phyloP scores from a whole-genome alignment of 2,329 filamentous ascomycete genomes.

The Aspergillus fumigatus region DNA sequence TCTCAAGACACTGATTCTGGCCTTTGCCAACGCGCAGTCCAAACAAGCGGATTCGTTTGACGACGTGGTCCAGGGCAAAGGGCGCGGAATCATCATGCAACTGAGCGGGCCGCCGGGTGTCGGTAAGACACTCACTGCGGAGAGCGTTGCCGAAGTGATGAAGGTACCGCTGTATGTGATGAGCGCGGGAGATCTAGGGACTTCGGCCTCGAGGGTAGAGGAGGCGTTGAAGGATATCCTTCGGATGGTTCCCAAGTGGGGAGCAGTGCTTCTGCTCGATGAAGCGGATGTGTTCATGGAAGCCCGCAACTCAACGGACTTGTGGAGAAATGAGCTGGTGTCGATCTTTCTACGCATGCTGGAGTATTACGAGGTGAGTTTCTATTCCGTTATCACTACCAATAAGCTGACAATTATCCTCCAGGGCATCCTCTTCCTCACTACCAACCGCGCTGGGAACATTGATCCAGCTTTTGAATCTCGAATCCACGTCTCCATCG shows the following conservation, averaged over 20 bases:
- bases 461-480: conserved; percentile 46
- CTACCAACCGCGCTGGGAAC: conserved; percentile 42
- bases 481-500: conserved; percentile 37
- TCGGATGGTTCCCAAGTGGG: conserved; percentile 48
- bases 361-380: conserved; percentile 25
- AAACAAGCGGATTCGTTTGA: conserved; percentile 40
- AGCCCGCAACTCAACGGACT: conserved; percentile 36
- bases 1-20: conserved; percentile 45
- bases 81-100: conserved; percentile 49
- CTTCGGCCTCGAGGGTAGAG: conserved; percentile 41
- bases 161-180: conserved; percentile 48
- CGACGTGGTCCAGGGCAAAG: conserved; percentile 51
- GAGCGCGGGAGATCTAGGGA: conserved; percentile 47
- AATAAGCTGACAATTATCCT: conserved; percentile 31
- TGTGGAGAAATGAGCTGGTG: conserved; percentile 45
- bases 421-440: conserved; percentile 44
- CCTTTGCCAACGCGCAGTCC: conserved; percentile 43
- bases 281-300: conserved; percentile 38
- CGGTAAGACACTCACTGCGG: conserved; percentile 51
- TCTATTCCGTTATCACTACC: neutral
- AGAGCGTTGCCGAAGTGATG: conserved; percentile 49
- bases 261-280: conserved; percentile 50
- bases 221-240: conserved; percentile 43
- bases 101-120: conserved; percentile 50
- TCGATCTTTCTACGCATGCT: conserved; percentile 31